Evolutionary conservation across 352 stramenopile species (phyloP), one percentile per base, ranked within the genome.

Genomic region (Halophytophthora batemanensis): DNA sequence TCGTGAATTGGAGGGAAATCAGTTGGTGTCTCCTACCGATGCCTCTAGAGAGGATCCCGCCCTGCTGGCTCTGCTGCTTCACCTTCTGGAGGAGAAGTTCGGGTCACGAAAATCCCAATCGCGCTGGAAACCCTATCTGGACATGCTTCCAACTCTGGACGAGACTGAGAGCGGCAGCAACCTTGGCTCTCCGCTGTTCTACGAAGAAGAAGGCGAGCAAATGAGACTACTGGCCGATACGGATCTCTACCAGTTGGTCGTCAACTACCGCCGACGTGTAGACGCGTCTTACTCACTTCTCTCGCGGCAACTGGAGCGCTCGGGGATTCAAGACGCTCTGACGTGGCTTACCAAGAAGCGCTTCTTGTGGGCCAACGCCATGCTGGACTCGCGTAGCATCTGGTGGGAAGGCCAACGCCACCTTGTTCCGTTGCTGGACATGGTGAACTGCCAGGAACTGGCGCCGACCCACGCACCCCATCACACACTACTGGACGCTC

Each of bases 341-440:
- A 22, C 56, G 11, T 87, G 87, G 63, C 63, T 95, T 19, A 89
- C 78, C 0, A 59, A 67, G 34, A 49, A 67, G 17, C 64, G 66
- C 19, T 96, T 96, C 49, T 53, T 55, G 11, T 97, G 87, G 85
- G 91, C 87, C 5, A 82, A 70, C 28, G 77, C 79, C 10, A 90
- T 97, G 15, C 67, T 97, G 12, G 91, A 97, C 61, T 95, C 78
- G 11, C 80, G 94, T 29, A 89, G 73, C 43, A 98, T 98, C 68
- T 98, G 93, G 93, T 98, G 93, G 93, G 60, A 65, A 6, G 77
- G 86, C 3, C 61, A 91, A 40, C 76, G 89, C 12, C 89, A 98
- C 38, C 71, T 98, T 11, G 90, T 97, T 28, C 95, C 95, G 1
- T 66, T 98, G 58, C 74, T 98, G 6, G 95, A 98, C 61, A 90